Conservation (phyloP, 2,329 filamentous ascomycete genomes). For the Trichoderma citrinoviride region DNA sequence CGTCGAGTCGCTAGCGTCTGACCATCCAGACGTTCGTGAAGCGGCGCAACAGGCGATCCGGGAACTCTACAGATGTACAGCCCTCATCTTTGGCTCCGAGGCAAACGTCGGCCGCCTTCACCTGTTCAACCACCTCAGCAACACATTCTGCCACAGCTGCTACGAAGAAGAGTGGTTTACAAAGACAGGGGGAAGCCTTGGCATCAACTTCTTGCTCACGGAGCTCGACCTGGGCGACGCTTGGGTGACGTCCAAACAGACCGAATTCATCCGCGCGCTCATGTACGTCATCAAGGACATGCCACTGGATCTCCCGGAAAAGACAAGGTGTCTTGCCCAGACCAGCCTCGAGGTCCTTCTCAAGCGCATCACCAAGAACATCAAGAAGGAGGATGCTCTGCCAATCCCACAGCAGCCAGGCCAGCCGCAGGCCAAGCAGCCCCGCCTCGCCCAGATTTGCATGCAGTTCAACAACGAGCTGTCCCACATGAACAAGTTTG, state of each 20-base stretch:
- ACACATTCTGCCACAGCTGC: constrained; percentile 88
- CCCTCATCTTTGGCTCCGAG: constrained; percentile 74
- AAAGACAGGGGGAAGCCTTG: constrained; percentile 87
- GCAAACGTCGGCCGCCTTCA: constrained; percentile 70
- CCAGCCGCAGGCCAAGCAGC: constrained; percentile 47
- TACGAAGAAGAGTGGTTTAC: constrained; percentile 99
- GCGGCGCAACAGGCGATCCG: constrained; percentile 76
- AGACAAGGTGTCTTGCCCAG: constrained; percentile 79
- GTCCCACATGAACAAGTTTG: constrained; percentile 92
- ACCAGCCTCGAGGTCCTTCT: constrained; percentile 78
- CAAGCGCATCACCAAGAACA: constrained; percentile 71
- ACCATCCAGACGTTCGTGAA: constrained; percentile 75
- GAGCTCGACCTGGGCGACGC: constrained; percentile 78
- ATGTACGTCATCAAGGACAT: constrained; percentile 99
- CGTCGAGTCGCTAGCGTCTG: constrained; percentile 84
- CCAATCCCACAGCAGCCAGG: constrained; percentile 40
- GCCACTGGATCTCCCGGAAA: constrained; percentile 87
- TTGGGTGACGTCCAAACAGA: constrained; percentile 80
- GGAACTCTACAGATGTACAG: constrained; percentile 72
- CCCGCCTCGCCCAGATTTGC: constrained; percentile 73
- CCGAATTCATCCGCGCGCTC: constrained; percentile 85
- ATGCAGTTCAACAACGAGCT: constrained; percentile 84
- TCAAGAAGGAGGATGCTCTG: constrained; percentile 69
- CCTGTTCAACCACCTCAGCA: constrained; percentile 81
- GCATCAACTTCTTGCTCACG: constrained; percentile 84